Evolutionary conservation across 441 rosid genomes (phyloP).

Genomic region (Jatropha podagrica): DNA sequence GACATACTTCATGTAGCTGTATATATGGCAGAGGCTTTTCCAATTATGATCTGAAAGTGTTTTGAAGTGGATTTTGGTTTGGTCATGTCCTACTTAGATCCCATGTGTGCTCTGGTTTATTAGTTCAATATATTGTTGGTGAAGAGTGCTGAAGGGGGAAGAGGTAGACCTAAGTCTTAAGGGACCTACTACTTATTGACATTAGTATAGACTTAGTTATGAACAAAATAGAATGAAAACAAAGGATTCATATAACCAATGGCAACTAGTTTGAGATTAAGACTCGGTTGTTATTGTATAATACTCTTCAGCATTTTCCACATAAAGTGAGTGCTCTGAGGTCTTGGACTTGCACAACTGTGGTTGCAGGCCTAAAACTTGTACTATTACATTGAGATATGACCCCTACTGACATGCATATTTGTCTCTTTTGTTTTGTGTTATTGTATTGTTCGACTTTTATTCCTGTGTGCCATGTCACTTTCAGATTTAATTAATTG

Average conservation of each 20-base stretch:
- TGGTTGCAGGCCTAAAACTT: slow-evolving; percentile 1
- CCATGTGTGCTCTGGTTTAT: too few species aligned
- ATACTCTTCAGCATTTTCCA: neutral
- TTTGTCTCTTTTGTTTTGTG: neutral
- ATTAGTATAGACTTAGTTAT: too few species aligned
- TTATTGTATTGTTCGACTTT: neutral
- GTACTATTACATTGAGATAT: neutral
- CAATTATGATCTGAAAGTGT: neutral
- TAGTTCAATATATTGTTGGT: too few species aligned
- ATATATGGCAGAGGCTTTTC: neutral
- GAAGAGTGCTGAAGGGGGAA: too few species aligned
- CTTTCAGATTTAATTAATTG: slow-evolving; percentile 25
- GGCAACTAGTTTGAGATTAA: too few species aligned
- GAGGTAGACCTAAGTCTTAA: too few species aligned
- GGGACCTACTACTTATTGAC: too few species aligned
- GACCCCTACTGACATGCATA: neutral
- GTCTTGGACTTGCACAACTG: neutral
- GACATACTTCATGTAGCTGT: neutral
- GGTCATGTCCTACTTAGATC: neutral
- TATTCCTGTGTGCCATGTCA: slow-evolving; percentile 11
- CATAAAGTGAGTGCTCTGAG: neutral
- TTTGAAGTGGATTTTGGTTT: neutral
- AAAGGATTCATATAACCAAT: too few species aligned
- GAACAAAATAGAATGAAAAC: too few species aligned
- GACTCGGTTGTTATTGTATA: too few species aligned